Conservation (phyloP, 2,329 filamentous ascomycete species). For the Cucurbitaria berberidis region DNA sequence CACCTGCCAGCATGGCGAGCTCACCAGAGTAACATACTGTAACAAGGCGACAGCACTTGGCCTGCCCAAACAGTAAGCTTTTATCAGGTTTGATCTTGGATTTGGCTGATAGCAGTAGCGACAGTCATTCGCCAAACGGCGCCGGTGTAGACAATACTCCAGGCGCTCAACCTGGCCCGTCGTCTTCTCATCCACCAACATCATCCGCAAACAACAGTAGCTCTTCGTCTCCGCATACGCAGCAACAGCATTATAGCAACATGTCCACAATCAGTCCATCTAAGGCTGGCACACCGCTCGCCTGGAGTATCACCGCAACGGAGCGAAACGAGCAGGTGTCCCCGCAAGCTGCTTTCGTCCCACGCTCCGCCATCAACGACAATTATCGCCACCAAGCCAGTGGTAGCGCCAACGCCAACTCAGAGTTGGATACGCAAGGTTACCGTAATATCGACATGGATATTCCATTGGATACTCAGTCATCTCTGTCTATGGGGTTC, state of each 20-base stretch:
- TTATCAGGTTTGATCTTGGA: not conserved
- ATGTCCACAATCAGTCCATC: conserved; percentile 35
- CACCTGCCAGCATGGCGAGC: conserved; percentile 39
- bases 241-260: conserved; percentile 23
- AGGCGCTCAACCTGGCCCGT: conserved; percentile 4
- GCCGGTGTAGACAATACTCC: conserved; percentile 11
- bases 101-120: conserved; percentile 18
- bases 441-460: conserved; percentile 30
- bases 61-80: conserved; percentile 25
- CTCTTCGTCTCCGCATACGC: conserved; percentile 22
- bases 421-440: conserved; percentile 19
- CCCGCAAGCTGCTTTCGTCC: conserved; percentile 21
- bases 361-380: conserved; percentile 27
- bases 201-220: conserved; percentile 16
- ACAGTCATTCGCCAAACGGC: conserved; percentile 20
- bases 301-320: conserved; percentile 6
- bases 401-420: conserved; percentile 5
- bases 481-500: conserved; percentile 27
- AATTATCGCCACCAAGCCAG: not conserved
- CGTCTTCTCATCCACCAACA: conserved; percentile 13
- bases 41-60: conserved; percentile 30
- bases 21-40: conserved; percentile 42
- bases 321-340: conserved; percentile 1
- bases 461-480: conserved; percentile 25
- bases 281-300: conserved; percentile 12